phyloP scores from a whole-genome alignment of 371 early-diverging fungal genomes.

The Mortierella sp. region DNA sequence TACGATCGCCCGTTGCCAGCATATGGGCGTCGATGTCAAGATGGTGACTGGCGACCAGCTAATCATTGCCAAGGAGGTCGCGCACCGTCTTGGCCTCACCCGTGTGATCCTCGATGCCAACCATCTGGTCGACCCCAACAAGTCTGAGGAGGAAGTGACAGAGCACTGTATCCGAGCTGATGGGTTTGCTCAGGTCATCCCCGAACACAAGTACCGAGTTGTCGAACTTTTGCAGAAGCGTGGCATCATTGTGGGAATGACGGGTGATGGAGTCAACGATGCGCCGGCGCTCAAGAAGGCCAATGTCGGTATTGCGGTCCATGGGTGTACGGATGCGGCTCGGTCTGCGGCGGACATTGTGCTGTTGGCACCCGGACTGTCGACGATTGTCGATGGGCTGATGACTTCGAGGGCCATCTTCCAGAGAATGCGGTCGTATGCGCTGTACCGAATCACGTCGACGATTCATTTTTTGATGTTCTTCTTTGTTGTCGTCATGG shows the following conservation, averaged over 20 bases:
- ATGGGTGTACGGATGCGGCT: conserved; percentile 92
- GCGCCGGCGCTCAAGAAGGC: conserved; percentile 90
- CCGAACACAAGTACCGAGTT: conserved; percentile 96
- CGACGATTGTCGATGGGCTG: conserved; percentile 88
- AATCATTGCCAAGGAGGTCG: conserved; percentile 91
- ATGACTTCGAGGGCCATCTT: conserved; percentile 86
- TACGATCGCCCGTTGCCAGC: conserved; percentile 71
- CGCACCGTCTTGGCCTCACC: conserved; percentile 81
- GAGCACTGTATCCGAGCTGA: conserved; percentile 88
- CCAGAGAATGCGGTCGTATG: conserved; percentile 90
- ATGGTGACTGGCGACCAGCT: conserved; percentile 95
- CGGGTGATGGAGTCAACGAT: conserved; percentile 94
- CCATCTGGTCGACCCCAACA: conserved; percentile 82
- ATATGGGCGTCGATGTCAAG: conserved; percentile 85
- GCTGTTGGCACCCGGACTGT: conserved; percentile 84
- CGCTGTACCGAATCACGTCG: conserved; percentile 89
- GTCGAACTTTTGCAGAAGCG: conserved; percentile 86
- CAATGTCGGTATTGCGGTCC: conserved; percentile 80
- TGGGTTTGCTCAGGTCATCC: conserved; percentile 96
- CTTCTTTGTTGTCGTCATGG: conserved; percentile 85
- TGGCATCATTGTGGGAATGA: conserved; percentile 87
- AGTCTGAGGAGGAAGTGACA: conserved; percentile 87
- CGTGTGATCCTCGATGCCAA: conserved; percentile 83
- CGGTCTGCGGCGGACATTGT: conserved; percentile 93
- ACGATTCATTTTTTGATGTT: conserved; percentile 91